These are phyloP conservation scores for Symbiodinium natans DNA, from an alignment of 73 alveolate species.

Conservation along the genomic window DNA sequence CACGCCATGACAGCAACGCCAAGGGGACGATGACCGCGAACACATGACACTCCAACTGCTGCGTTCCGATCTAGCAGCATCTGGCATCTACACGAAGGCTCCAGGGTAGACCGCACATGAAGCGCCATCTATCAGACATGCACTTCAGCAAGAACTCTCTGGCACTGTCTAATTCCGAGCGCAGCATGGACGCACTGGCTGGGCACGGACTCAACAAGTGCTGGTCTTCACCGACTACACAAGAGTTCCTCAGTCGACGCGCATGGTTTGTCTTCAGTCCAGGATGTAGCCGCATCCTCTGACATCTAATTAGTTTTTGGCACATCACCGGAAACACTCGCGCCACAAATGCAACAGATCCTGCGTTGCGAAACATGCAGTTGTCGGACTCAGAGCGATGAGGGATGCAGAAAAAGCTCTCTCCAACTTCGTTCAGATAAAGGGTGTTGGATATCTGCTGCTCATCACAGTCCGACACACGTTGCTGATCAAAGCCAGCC, in stretches of 20 bases:
- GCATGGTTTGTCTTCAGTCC: not conserved
- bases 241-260: not conserved
- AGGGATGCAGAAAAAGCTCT: not conserved
- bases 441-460: not conserved
- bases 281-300: not conserved
- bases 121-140: conserved; percentile 48
- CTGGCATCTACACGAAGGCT: not conserved
- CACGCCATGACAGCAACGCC: no score
- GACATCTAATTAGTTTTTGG: not conserved
- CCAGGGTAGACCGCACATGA: not conserved
- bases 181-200: not conserved
- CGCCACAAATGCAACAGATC: no score
- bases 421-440: not conserved
- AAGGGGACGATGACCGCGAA: no score
- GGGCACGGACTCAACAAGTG: not conserved
- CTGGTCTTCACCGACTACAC: not conserved
- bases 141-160: not conserved
- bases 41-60: no score
- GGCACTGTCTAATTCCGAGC: conserved; percentile 62
- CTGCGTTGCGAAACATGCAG: not conserved
- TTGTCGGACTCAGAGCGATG: not conserved
- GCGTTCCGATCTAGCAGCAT: not conserved
- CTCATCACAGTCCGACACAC: not conserved
- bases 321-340: not conserved
- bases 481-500: no score